Base-by-base conservation (phyloP, 495 filamentous ascomycete species). In the Penicillium taxi region DNA sequence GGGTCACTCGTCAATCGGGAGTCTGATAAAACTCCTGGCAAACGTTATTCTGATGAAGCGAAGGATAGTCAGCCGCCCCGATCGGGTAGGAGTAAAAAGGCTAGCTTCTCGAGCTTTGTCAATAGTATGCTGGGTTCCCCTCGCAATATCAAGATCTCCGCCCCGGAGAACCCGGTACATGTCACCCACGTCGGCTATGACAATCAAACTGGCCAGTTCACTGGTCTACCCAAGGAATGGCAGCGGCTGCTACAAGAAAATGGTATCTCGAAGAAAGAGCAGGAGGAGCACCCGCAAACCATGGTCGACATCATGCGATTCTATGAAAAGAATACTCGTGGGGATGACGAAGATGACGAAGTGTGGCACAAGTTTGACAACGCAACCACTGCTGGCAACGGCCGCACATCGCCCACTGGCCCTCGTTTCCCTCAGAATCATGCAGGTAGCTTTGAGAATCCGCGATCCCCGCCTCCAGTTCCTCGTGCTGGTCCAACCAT, bases 141-240 rank as follows among this genome's bases (percentile, higher is more conserved):
- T 46, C 83, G 83, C 42, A 53, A 56, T 25, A 82, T 91, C 22
- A 82, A 93, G 52, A 96, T 98, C 43, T 96, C 91, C 5, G 81
- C 85, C 6, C 91, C 91, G 26, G 88, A 94, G 59, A 96, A 98
- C 55, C 93, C 93, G 8, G 87, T 96, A 18, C 91, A 98, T 58
- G 82, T 98, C 36, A 98, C 93, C 27, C 91, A 98, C 55, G 91
- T 98, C 37, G 89, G 93, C 32, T 95, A 94, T 58, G 89, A 98
- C 59, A 94, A 93, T 64, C 75, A 86, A 47, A 98, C 91, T 3
- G 91, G 91, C 38, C 85, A 96, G 60, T 98, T 95, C 59, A 98
- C 91, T 23, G 91, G 91, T 43, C 68, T 98, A 22, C 91, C 91
- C 1, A 94, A 93, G 59, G 91, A 98, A 72, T 98, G 91, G 91